Base-by-base conservation (phyloP, 2,329 filamentous ascomycete genomes). In the Nemania sp. region DNA sequence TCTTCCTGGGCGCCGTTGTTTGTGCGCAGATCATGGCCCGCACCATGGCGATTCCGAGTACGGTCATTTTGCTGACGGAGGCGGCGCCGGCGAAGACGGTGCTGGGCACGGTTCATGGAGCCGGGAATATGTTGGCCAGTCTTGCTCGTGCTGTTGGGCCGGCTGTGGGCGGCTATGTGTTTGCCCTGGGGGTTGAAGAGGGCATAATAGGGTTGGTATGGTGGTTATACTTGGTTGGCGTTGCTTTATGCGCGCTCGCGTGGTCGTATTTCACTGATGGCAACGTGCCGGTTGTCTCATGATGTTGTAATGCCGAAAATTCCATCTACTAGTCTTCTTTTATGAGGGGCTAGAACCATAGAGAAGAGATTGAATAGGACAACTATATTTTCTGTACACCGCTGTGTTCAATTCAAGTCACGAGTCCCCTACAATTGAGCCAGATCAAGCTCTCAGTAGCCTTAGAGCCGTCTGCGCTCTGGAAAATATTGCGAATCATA, bases 21-120 rank as follows among this genome's bases (percentile, higher is more conserved):
- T 77, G 77, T 20, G 66, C 84, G 1, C 84, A 87, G 66, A 83
- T 86, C 33, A 73, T 82, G 19, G 83, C 81, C 2, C 73, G 83
- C 31, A 86, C 84, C 0, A 86, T 87, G 63, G 72, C 72, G 0
- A 68, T 70, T 0, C 73, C 73, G 2, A 73, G 71, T 34, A 73
- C 71, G 0, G 72, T 74, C 2, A 72, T 74, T 14, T 57, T 75
- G 19, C 59, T 75, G 8, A 74, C 70, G 0, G 71, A 74, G 52
- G 62, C 70, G 2, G 68, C 72, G 8, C 70, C 73, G n/a, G 54
- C 63, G 11, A 66, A 65, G 53, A 63, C 54, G 2, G 69, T 73
- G 6, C 59, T 74, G 14, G 72, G 72, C 4, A 74, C 71, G 2
- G 65, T 75, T 6, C 70, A 74, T 26, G 72, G 72, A 0, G 64